Percentiles rank a stretch among this genome's conserved stretches.
Conservation (phyloP, 495 filamentous ascomycete genomes). For the Wilcoxina mikolae region DNA sequence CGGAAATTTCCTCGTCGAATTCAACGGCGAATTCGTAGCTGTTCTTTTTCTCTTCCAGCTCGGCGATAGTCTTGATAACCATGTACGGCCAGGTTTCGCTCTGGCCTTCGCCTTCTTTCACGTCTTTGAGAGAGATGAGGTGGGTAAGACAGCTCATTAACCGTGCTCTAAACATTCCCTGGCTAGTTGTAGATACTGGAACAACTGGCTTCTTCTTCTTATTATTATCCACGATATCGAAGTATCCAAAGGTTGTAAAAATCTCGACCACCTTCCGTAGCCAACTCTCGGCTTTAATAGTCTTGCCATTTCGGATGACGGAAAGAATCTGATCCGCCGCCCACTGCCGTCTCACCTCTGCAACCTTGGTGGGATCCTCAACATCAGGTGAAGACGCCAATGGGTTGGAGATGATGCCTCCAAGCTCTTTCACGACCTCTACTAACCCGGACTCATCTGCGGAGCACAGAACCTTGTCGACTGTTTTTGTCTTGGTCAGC, state of each 20-base stretch:
- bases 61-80: constrained; percentile 38
- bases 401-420: constrained; percentile 33
- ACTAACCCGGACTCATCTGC: constrained; percentile 37
- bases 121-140: constrained; percentile 46
- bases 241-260: constrained; percentile 33
- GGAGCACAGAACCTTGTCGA: constrained; percentile 56
- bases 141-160: constrained; percentile 54
- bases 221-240: constrained; percentile 28
- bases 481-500: constrained; percentile 72
- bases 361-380: constrained; percentile 33
- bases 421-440: constrained; percentile 35
- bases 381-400: constrained; percentile 25
- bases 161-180: constrained; percentile 52
- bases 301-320: constrained; percentile 30
- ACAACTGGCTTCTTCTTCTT: constrained; percentile 29
- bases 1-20: constrained; percentile 46
- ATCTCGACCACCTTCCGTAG: constrained; percentile 22
- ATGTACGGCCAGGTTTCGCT: constrained; percentile 34
- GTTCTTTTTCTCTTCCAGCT: constrained; percentile 33
- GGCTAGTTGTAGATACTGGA: constrained; percentile 43
- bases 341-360: constrained; percentile 25
- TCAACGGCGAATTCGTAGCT: constrained; percentile 38
- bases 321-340: constrained; percentile 41
- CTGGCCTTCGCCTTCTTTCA: constrained; percentile 29
- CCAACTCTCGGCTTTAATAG: constrained; percentile 23